These are phyloP conservation scores for Aureobasidium sp. DNA, from an alignment of 2,329 filamentous ascomycete genomes.

Conservation along the genomic window DNA sequence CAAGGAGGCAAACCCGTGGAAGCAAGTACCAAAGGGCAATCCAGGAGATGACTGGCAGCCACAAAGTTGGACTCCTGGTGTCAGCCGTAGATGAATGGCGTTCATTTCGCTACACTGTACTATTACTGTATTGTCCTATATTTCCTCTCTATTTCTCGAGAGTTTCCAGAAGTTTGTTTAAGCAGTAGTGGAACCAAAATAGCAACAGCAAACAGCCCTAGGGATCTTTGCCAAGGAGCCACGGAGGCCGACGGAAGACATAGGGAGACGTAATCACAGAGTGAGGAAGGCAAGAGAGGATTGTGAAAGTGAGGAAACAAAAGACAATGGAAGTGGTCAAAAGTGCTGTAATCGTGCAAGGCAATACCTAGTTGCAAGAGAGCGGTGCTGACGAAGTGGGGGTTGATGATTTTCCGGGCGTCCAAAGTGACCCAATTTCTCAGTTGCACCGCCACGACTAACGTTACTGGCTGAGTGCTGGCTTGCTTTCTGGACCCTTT, in stretches of 20 bases:
- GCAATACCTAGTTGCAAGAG: background rate
- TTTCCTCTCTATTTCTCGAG: background rate
- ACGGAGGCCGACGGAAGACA: conserved; percentile 1
- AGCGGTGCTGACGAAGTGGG: background rate
- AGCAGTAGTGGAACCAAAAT: conserved; percentile 1
- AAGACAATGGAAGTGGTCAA: background rate
- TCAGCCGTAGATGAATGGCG: conserved; percentile 25
- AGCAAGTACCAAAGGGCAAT: conserved; percentile 30
- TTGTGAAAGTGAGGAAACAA: background rate
- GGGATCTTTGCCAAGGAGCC: conserved; percentile 1
- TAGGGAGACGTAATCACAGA: background rate
- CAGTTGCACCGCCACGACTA: conserved; percentile 6
- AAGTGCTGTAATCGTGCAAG: background rate
- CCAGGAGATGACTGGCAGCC: conserved; percentile 43
- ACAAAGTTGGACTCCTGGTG: conserved; percentile 37
- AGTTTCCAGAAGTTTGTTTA: background rate
- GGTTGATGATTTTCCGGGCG: too few species aligned
- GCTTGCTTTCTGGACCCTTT: conserved; percentile 4
- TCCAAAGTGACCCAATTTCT: too few species aligned
- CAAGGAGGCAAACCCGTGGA: conserved; percentile 35
- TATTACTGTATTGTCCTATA: background rate
- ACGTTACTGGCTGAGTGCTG: background rate
- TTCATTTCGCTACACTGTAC: conserved; percentile 4
- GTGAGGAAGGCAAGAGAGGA: background rate
- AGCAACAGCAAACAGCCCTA: conserved; percentile 2